phyloP scores from a whole-genome alignment of 768 basidiomycete species.

The Kwoniella pini region DNA sequence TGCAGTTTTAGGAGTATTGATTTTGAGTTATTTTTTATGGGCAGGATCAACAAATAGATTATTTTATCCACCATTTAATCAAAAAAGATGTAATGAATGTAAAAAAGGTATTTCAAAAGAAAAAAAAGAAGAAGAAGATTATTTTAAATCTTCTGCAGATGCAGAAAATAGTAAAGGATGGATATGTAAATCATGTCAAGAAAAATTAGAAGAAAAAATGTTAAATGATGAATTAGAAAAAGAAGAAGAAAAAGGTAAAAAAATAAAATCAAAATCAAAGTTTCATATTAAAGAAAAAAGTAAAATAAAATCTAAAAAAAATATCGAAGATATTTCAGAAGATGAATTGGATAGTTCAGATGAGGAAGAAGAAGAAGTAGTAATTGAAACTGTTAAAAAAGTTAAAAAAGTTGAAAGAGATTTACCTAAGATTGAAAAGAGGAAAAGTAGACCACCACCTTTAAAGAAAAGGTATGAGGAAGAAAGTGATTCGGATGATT shows the following conservation, averaged over 20 bases:
- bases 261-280: neutral
- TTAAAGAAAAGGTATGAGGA: neutral
- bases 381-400: neutral
- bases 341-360: neutral
- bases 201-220: slow-evolving; percentile 5
- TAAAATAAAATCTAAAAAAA: neutral
- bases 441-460: slow-evolving; percentile 3
- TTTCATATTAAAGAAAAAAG: neutral
- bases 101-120: slow-evolving; percentile 9
- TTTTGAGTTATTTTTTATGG: slow-evolving; percentile 11
- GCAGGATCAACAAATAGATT: slow-evolving; percentile 3
- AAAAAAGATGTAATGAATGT: slow-evolving; percentile 15
- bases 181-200: slow-evolving; percentile 11
- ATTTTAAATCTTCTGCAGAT: neutral
- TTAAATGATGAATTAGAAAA: slow-evolving; percentile 1
- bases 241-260: neutral
- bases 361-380: neutral
- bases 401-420: neutral
- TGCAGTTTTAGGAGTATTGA: slow-evolving; percentile 9
- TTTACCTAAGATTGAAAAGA: neutral
- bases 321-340: no score
- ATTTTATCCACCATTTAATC: slow-evolving; percentile 16
- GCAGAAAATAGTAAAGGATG: neutral
- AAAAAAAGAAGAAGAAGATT: slow-evolving; percentile 10
- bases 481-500: neutral